Conservation (phyloP, 805 yeast genomes). For the Phaffomyces antillensis region DNA sequence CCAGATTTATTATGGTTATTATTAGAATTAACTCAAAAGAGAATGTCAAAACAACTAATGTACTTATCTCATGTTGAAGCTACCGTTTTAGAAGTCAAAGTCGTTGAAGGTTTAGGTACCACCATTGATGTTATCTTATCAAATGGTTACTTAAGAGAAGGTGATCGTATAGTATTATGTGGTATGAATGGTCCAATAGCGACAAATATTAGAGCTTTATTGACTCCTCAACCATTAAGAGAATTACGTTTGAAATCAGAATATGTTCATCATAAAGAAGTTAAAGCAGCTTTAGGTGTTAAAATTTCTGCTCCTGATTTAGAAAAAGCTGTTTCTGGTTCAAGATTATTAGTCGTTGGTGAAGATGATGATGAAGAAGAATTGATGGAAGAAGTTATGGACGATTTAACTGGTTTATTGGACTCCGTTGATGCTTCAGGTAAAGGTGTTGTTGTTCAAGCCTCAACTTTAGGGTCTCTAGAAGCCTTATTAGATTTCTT, state of each 20-base stretch:
- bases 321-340: constrained; percentile 99
- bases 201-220: constrained; percentile 88
- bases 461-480: constrained; percentile 95
- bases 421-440: constrained; percentile 95
- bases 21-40: constrained; percentile 92
- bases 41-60: constrained; percentile 98
- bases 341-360: constrained; percentile 89
- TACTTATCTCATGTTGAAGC: constrained; percentile 92
- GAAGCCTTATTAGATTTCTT: constrained; percentile 96
- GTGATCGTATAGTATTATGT: constrained; percentile 92
- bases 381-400: constrained; percentile 97
- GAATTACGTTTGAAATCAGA: constrained; percentile 96
- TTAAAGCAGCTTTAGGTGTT: constrained; percentile 98
- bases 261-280: constrained; percentile 93
- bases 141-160: constrained; percentile 93
- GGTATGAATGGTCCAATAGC: constrained; percentile 99
- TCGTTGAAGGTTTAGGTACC: constrained; percentile 96
- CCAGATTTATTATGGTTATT: constrained; percentile 96
- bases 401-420: constrained; percentile 87
- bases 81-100: constrained; percentile 94
- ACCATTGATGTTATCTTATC: constrained; percentile 96
- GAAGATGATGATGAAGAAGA: constrained; percentile 98
- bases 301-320: constrained; percentile 96
- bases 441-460: constrained; percentile 97
- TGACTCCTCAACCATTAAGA: constrained; percentile 96